These are phyloP conservation scores for Mycena albidolilacea DNA, from an alignment of 768 basidiomycete species.

Conservation along the genomic window DNA sequence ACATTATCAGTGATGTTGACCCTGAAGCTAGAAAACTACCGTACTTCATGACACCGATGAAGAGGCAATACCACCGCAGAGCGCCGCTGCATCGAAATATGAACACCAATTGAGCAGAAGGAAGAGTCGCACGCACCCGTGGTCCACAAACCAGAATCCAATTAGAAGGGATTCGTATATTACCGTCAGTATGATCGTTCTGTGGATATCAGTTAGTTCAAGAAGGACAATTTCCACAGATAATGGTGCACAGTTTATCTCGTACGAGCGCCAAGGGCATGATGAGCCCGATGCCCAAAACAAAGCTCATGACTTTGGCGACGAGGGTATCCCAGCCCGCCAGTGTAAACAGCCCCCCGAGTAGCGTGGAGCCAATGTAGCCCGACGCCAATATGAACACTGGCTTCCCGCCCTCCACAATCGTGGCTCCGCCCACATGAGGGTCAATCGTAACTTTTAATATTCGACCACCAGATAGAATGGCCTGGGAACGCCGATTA, in stretches of 20 bases:
- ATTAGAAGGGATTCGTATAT: constrained; percentile 89
- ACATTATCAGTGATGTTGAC: constrained; percentile 15
- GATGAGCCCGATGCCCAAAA: constrained; percentile 89
- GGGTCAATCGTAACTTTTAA: constrained; percentile 89
- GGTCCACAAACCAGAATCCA: constrained; percentile 96
- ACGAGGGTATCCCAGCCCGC: constrained; percentile 92
- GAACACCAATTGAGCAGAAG: background rate
- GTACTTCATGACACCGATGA: constrained; percentile 89
- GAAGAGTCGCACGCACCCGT: constrained; percentile 72
- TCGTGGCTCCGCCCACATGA: constrained; percentile 81
- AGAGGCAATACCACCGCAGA: constrained; percentile 87
- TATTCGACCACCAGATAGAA: constrained; percentile 85
- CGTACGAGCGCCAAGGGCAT: constrained; percentile 88
- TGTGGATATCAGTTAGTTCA: constrained; percentile 49
- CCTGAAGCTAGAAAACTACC: constrained; percentile 21
- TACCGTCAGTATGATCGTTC: constrained; percentile 88
- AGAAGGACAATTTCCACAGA: background rate
- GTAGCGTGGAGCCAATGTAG: constrained; percentile 85
- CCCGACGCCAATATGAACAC: constrained; percentile 82
- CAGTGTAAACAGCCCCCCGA: constrained; percentile 87
- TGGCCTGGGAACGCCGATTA: constrained; percentile 63
- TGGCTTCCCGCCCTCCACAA: constrained; percentile 84
- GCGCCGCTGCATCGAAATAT: constrained; percentile 67
- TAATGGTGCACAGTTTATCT: constrained; percentile 84
- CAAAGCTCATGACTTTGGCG: constrained; percentile 93